Base-by-base conservation (phyloP, 2,329 filamentous ascomycete genomes). In the Ophiostoma sp. region DNA sequence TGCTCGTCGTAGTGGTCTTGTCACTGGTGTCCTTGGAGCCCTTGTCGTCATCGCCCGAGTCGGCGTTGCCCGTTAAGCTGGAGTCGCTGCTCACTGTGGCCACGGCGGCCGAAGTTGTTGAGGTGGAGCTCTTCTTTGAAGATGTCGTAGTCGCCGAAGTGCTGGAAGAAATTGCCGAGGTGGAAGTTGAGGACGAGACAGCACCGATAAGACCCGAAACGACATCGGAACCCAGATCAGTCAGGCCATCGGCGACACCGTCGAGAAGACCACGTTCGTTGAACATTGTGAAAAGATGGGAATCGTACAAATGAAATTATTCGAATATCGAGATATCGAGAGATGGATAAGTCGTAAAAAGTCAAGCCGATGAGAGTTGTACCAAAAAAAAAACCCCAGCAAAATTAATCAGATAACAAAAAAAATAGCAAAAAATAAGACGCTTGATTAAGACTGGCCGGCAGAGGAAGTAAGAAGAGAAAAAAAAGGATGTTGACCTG, bases 401-500 rank as follows among this genome's bases (percentile, higher is more conserved):
- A 69, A 69, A 60, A 48, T 17, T 13, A 60, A 48, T n/a, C 23
- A 27, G 13, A 57, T 27, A 57, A 57, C 11, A 31, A 2, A 57
- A 27, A 54, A 4, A 10, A 57, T 35, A 48, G 52, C 11, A 48
- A 54, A 27, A 44, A 44, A 41, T 39, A 41, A 67, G n/a, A 67
- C n/a, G 36, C 8, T 36, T 66, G 64, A 27, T 44, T n/a, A 67
- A 67, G 36, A 48, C 27, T 44, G 15, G 39, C 67, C 66, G 57
- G 67, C 69, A 70, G 48, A 70, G 15, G 11, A 39, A 68, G 31
- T 5, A 62, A 15, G 57, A 62, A 62, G 57, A 62, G 41, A 31
- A 67, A 41, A 69, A 57, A 35, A 68, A 57, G 27, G 64, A 44
- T 67, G 69, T 71, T 71, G 69, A 20, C 69, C 69, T 48, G 69